Base-by-base conservation (phyloP, 2,329 filamentous ascomycete species). In the Cercospora sesami region DNA sequence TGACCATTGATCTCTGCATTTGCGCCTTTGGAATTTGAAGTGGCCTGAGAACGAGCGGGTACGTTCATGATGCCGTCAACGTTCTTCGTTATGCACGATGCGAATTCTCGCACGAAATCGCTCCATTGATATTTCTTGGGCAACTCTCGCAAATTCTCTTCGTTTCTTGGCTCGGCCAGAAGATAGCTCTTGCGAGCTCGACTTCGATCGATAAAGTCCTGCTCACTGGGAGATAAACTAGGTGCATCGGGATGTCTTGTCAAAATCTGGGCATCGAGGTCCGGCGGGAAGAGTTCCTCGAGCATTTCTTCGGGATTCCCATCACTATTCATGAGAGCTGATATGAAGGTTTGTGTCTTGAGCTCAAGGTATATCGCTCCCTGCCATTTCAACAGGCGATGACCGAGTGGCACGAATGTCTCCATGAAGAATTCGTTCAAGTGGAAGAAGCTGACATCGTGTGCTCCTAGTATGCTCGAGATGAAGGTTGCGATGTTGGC, bases 321-420 rank as follows among this genome's bases (percentile, higher is more conserved):
- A 64, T 87, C 84, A 51, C 83, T 84, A 73, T 84, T 86, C 71
- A 86, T 84, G 73, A 88, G 81, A 4, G 86, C 85, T 4, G 86
- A 87, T 65, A 90, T 87, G 73, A 89, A 90, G 14, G 87, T 87
- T 75, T 90, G 88, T 1, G 88, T 90, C 78, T 90, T 90, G 18
- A 90, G 78, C 69, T 90, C 87, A 14, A 90, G 81, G 71, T 86
- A 89, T 28, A 90, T 79, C 14, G 85, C 83, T 1, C 86, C 86
- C 72, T 89, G 87, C 68, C 84, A 86, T 72, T 88, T 87, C 21
- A 87, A 78, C 23, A 90, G 76, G 10, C 85, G 81, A 42, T 83
- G 83, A 26, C 86, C 86, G 64, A 87, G 83, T 0, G 86, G 85
- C 8, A 89, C 86, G 74, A 90, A 90, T 0, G 86, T 87, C 55